These are phyloP conservation scores for Fusarium coicis DNA, from an alignment of 2,329 filamentous ascomycete genomes.

Conservation along the genomic window DNA sequence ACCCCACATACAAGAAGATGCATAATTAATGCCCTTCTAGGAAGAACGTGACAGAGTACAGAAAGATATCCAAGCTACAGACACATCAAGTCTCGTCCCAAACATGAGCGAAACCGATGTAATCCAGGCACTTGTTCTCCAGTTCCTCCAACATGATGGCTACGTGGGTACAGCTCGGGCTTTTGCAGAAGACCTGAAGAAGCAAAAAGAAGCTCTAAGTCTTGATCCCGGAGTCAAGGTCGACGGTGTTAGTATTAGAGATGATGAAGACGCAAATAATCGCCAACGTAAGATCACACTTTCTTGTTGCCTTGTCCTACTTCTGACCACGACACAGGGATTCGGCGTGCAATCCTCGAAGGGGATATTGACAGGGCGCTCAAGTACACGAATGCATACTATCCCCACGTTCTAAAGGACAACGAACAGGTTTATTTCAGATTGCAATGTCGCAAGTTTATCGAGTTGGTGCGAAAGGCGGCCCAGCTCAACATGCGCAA, in stretches of 20 bases:
- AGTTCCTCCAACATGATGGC: conserved; percentile 94
- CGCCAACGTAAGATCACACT: conserved; percentile 74
- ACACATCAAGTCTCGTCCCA: conserved; percentile 70
- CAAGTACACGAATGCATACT: conserved; percentile 81
- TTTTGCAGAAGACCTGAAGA: conserved; percentile 83
- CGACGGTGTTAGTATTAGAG: conserved; percentile 73
- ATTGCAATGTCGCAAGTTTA: conserved; percentile 88
- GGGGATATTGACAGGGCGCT: conserved; percentile 92
- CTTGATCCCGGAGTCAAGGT: conserved; percentile 64
- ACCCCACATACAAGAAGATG: not conserved
- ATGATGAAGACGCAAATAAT: conserved; percentile 87
- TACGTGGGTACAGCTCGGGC: conserved; percentile 93
- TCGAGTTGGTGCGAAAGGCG: conserved; percentile 88
- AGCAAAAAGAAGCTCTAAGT: conserved; percentile 77
- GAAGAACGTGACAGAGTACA: conserved; percentile 69
- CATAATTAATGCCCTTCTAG: conserved; percentile 51
- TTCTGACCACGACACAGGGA: conserved; percentile 66
- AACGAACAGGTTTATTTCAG: conserved; percentile 90
- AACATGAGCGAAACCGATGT: conserved; percentile 78
- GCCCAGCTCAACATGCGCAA: conserved; percentile 69
- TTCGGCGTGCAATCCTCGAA: conserved; percentile 86
- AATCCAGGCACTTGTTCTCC: conserved; percentile 82
- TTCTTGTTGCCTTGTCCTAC: not conserved
- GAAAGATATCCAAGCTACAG: conserved; percentile 67
- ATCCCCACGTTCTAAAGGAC: conserved; percentile 80